These are phyloP conservation scores for Agrocybe praecox DNA, from an alignment of 768 basidiomycete species.

Conservation along the genomic window DNA sequence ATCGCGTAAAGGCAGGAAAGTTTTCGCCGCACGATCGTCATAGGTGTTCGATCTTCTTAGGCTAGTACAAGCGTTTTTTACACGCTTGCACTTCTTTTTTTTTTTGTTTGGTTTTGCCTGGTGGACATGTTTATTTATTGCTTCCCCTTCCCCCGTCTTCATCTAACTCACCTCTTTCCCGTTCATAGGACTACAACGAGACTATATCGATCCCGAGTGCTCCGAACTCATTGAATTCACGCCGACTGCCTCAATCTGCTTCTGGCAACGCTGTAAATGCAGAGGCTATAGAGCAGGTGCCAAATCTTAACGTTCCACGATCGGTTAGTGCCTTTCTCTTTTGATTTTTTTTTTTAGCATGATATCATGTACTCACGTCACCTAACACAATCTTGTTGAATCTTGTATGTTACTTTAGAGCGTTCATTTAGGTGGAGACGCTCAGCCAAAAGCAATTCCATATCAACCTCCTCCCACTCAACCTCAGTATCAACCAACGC, in stretches of 20 bases:
- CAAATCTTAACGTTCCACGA: conserved; percentile 19
- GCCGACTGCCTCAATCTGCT: conserved; percentile 10
- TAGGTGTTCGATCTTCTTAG: background rate
- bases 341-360: conserved; percentile 15
- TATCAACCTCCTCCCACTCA: conserved; percentile 10
- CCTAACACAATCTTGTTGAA: conserved; percentile 2
- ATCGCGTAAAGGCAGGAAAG: conserved; percentile 1
- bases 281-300: conserved; percentile 20
- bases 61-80: background rate
- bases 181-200: conserved; percentile 20
- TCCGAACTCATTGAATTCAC: conserved; percentile 11
- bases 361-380: conserved; percentile 18
- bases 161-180: conserved; percentile 5
- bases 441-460: conserved; percentile 4
- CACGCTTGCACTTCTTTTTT: background rate
- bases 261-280: conserved; percentile 5
- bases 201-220: conserved; percentile 16
- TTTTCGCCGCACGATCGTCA: background rate
- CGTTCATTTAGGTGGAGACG: conserved; percentile 12
- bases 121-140: conserved; percentile 4
- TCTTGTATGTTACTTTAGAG: conserved; percentile 13
- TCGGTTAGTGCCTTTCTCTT: conserved; percentile 24
- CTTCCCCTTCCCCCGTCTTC: background rate
- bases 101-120: background rate
- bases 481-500: conserved; percentile 6